Base-by-base conservation (phyloP, 2,329 filamentous ascomycete species). In the Pseudovirgaria hyperparasitica region DNA sequence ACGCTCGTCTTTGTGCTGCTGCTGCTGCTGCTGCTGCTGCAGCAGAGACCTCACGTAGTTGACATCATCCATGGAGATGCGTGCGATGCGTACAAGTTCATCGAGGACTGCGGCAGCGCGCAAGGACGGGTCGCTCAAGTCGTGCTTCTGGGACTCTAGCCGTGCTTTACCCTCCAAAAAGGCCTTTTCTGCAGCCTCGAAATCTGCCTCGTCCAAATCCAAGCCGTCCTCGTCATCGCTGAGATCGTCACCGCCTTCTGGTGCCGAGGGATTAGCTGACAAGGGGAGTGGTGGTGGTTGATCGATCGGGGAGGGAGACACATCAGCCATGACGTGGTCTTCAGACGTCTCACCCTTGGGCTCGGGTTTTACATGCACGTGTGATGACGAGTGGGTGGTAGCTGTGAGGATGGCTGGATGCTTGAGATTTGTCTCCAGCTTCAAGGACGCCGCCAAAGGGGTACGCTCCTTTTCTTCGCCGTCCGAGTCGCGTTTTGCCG, bases 151-250 rank as follows among this genome's bases (percentile, higher is more conserved):
- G 4, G 56, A 45, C 34, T 58, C 56, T 5, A 64, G 45, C 25
- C 50, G 45, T 9, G 58, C 45, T 36, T 60, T 61, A 31, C 60
- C 52, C 7, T 54, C 46, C 22, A 60, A 58, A 33, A 60, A 63
- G 25, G 58, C 62, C 5, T 54, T 56, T 39, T 63, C 57, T 12
- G 55, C 54, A 17, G 60, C 50, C 6, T 57, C 57, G 27, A 59
- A 55, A 28, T 62, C 54, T 18, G 46, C 58, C 31, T 64, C 58
- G 18, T 58, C 55, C 8, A 60, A 45, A 34, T 62, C 58, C 27
- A 61, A 45, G 25, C 58, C 58, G 26, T 64, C 60, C 12, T 65
- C 60, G 22, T 54, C 51, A 13, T 58, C 61, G 26, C 57, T 59
- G 29, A 32, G 31, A 18, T 22, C 23, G 11, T 48, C 43, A 14